A percentile compares a stretch with the other conserved stretches of the same genome.
These are phyloP conservation scores for Trametes hirsuta DNA, from an alignment of 1,284 basidiomycete genomes.

Conservation along the genomic window DNA sequence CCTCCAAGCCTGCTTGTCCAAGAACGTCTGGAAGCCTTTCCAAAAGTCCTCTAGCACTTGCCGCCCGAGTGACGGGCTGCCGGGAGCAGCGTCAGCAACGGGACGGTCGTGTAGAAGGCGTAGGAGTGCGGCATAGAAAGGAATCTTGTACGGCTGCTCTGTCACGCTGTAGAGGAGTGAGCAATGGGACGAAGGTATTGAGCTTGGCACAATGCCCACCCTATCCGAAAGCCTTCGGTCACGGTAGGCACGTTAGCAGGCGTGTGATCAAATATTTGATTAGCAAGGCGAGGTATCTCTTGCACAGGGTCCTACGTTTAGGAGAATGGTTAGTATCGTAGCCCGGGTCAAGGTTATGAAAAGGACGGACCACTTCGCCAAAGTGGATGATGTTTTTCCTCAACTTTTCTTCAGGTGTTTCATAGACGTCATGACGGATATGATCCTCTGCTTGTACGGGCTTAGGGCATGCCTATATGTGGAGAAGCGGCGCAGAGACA, in stretches of 20 bases:
- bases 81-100: conserved; percentile 30
- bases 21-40: conserved; percentile 83
- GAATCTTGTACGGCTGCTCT: conserved; percentile 91
- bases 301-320: conserved; percentile 63
- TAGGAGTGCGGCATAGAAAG: conserved; percentile 85
- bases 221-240: conserved; percentile 77
- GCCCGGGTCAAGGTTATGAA: background rate
- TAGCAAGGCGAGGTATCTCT: conserved; percentile 68
- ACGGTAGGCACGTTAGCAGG: conserved; percentile 62
- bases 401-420: conserved; percentile 75
- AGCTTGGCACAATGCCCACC: conserved; percentile 43
- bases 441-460: conserved; percentile 45
- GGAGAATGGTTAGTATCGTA: conserved; percentile 18
- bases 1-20: conserved; percentile 89
- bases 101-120: conserved; percentile 62
- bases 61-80: conserved; percentile 55
- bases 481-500: conserved; percentile 24
- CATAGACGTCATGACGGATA: conserved; percentile 61
- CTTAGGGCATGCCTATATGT: background rate
- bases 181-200: background rate
- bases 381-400: conserved; percentile 73
- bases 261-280: conserved; percentile 62
- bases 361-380: conserved; percentile 79
- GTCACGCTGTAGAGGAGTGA: conserved; percentile 55
- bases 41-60: conserved; percentile 87